phyloP scores from a whole-genome alignment of 306 rosid species.

The Cercis canadensis region DNA sequence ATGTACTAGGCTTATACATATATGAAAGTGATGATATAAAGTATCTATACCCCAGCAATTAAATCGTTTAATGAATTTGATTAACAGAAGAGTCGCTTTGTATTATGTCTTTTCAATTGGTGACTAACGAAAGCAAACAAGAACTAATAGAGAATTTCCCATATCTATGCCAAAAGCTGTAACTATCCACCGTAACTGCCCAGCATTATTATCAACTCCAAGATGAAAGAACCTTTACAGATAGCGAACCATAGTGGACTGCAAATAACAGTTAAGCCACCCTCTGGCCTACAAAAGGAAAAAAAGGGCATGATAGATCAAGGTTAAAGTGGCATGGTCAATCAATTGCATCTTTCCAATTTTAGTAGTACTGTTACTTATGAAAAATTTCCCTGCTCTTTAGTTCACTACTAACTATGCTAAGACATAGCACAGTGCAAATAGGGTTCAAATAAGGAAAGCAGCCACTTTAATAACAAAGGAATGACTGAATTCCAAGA shows the following conservation, averaged over 20 bases:
- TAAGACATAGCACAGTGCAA: conserved; percentile 13
- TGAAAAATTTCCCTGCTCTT: background rate
- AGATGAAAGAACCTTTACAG: conserved; percentile 26
- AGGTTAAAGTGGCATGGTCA: conserved; percentile 32
- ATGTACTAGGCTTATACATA: background rate
- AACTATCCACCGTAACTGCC: too few relatives aligned
- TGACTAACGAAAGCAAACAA: conserved; percentile 12
- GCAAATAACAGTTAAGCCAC: conserved; percentile 8
- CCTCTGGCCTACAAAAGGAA: background rate
- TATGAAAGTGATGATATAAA: conserved; percentile 9
- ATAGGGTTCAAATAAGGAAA: background rate
- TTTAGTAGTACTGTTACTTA: conserved; percentile 7
- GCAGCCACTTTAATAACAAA: conserved; percentile 10
- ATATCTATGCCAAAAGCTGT: too few relatives aligned
- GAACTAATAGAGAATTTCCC: too few relatives aligned
- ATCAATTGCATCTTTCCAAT: conserved; percentile 1
- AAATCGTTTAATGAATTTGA: conserved; percentile 25
- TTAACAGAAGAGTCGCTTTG: background rate
- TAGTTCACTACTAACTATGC: conserved; percentile 19
- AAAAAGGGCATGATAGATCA: conserved; percentile 3
- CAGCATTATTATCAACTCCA: background rate
- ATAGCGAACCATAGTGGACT: conserved; percentile 2
- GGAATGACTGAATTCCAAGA: conserved; percentile 7
- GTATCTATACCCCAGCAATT: conserved; percentile 3
- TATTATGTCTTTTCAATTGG: conserved; percentile 7